phyloP scores from a whole-genome alignment of 192 early-diverging fungal genomes.

The Gigaspora rosea region DNA sequence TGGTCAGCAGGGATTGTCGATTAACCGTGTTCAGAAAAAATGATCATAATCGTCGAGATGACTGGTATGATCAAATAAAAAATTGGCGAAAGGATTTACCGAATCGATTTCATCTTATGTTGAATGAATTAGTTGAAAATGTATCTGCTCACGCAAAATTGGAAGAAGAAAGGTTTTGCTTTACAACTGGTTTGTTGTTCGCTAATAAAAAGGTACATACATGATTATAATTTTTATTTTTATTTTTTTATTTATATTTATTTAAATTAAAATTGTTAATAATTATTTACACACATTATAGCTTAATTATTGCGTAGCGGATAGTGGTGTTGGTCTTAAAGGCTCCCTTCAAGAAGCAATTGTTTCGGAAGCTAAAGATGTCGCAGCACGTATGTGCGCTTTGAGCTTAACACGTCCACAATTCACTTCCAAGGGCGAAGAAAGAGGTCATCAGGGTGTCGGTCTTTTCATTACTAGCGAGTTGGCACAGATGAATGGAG shows the following conservation, averaged over 20 bases:
- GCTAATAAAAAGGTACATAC: slow-evolving; percentile 16
- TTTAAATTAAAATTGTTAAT: not conserved
- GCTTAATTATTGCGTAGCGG: slow-evolving; percentile 25
- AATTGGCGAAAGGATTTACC: slow-evolving; percentile 29
- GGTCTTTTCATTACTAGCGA: slow-evolving; percentile 32
- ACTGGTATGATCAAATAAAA: slow-evolving; percentile 29
- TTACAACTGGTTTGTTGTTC: slow-evolving; percentile 23
- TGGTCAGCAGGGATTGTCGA: slow-evolving; percentile 30
- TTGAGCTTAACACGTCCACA: slow-evolving; percentile 27
- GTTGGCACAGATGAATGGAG: slow-evolving; percentile 28
- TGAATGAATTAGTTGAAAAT: slow-evolving; percentile 33
- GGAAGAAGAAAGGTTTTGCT: slow-evolving; percentile 16
- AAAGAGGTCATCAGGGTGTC: slow-evolving; percentile 33
- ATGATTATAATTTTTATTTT: not conserved
- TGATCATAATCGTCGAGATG: slow-evolving; percentile 13
- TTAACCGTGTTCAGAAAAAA: slow-evolving; percentile 26
- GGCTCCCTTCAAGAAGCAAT: slow-evolving; percentile 29
- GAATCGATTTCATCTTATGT: slow-evolving; percentile 26
- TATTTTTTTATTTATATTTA: not conserved
- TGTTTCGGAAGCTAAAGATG: slow-evolving; percentile 26
- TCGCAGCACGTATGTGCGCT: slow-evolving; percentile 5
- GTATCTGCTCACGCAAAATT: slow-evolving; percentile 31
- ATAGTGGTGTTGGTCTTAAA: slow-evolving; percentile 26
- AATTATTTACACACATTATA: not conserved
- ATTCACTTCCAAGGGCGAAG: slow-evolving; percentile 24